These are phyloP conservation scores for Leccinum fibrillosum DNA, from an alignment of 768 basidiomycete genomes.

Conservation along the genomic window DNA sequence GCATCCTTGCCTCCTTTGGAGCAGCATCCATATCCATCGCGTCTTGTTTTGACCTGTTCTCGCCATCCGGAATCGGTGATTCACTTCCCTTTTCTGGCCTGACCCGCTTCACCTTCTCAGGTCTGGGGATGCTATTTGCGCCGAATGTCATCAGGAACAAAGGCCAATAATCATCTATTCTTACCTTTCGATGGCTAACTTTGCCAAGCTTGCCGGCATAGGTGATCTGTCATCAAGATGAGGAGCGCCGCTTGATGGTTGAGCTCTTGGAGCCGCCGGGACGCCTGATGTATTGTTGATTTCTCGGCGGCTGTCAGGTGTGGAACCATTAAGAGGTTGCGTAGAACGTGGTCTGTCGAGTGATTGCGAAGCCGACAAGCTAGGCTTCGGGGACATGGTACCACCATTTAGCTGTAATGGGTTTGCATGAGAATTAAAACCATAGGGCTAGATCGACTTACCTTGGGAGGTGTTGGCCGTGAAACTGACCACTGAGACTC, in stretches of 20 bases:
- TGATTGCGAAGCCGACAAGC: conserved; percentile 26
- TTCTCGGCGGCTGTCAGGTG: conserved; percentile 38
- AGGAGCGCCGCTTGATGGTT: conserved; percentile 36
- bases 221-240: conserved; percentile 31
- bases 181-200: conserved; percentile 67
- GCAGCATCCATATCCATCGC: conserved; percentile 36
- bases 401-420: conserved; percentile 25
- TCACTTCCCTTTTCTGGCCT: conserved; percentile 36
- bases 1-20: conserved; percentile 26
- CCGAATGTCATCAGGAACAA: conserved; percentile 7
- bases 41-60: conserved; percentile 27
- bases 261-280: conserved; percentile 52
- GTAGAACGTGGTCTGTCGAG: conserved; percentile 30
- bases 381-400: conserved; percentile 27
- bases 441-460: conserved; percentile 6
- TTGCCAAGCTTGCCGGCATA: conserved; percentile 39
- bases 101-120: conserved; percentile 73
- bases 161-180: background rate
- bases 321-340: conserved; percentile 40
- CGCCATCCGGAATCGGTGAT: conserved; percentile 33
- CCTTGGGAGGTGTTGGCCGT: conserved; percentile 32
- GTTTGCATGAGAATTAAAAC: background rate
- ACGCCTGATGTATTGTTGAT: conserved; percentile 25
- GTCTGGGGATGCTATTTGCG: conserved; percentile 59
- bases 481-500: conserved; percentile 53